Evolutionary conservation across 176 grass and related monocot species (phyloP), one percentile per base, ranked within the genome.

Genomic region (Rhynchospora pubera): DNA sequence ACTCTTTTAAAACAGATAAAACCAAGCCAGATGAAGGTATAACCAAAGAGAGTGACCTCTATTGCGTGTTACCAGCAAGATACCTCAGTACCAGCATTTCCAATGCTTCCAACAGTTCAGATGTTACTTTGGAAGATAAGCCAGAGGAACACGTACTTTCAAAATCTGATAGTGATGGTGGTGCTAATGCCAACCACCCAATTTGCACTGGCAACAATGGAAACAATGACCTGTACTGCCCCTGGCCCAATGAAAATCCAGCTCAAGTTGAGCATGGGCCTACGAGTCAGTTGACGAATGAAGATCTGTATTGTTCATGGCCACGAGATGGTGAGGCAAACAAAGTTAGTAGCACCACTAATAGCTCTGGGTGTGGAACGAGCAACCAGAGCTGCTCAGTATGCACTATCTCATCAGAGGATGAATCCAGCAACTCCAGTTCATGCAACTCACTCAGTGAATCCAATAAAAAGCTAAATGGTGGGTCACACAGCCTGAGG

Each of bases 61-160:
- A 87, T 57, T 94, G 89, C 11, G 0, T 94, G 65, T 87, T 94
- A 78, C 89, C 89, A 1, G 79, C 84, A 23, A 89, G 87, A 80
- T 85, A 81, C 71, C 83, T 62, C n/a, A 22, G 57, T 73, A 84
- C 91, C 6, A 55, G 72, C 48, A 34, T 18, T 77, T 1, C 48
- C 72, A 30, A 23, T 30, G 26, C 44, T 19, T 22, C 77, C 3
- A 57, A 82, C 58, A 66, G 46, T 59, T 79, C 77, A 28, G 28
- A 56, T 16, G 56, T 45, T 24, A 78, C 23, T 57, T 78, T 18
- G 28, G 9, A 78, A 47, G 46, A 55, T 3, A 55, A 80, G 10
- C 44, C 18, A 82, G 47, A 55, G 50, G 72, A 77, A 56, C 30
- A 23, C 3, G 22, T n/a, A 77, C 24, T 34, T 77, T 34, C 72